Evolutionary conservation across 768 basidiomycete species (phyloP), one percentile per base, ranked within the genome.

Genomic region (Trametes maxima): DNA sequence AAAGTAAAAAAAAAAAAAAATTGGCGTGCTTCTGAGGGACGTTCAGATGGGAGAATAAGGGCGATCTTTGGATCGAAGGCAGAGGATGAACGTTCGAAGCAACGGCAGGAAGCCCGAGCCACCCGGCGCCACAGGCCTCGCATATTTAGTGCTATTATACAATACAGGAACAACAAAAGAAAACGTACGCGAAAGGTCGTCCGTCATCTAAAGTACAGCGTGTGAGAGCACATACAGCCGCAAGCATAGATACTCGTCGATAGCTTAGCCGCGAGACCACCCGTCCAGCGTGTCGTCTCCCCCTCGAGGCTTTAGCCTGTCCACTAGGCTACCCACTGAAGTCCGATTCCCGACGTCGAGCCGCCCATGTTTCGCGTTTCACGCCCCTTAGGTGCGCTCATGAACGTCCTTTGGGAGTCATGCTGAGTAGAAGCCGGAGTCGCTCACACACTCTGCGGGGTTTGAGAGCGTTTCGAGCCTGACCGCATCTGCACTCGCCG

Each of bases 341-440:
- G 8, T 28, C 47, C 47, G 47, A 5, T 25, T 22, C 25, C 25
- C 47, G 47, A 10, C 25, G 47, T 25, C 47, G 25, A n/a, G 40
- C 28, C 28, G 40, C 14, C 40, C 40, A 42, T 13, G 40, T 48
- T 33, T 28, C 19, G 13, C 47, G 28, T 3, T 33, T 33, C 28
- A 33, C 28, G 28, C 28, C 28, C 28, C 28, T 33, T 33, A 3
- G 4, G 28, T 33, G 28, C 28, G 28, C 28, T 33, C 28, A 33
- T 33, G 28, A 33, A 33, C 28, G 28, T 19, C 48, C 21, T 39
- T n/a, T 2, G 12, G 39, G 14, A 59, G 40, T 68, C 68, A 72
- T 17, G 69, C 68, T 25, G 72, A 73, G 47, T 67, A 70, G 65
- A 73, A 73, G 19, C 72, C 72, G 35, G 72, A 73, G 54, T 73